Base-by-base conservation (phyloP, 2,329 filamentous ascomycete genomes). In the Onygena corvina region DNA sequence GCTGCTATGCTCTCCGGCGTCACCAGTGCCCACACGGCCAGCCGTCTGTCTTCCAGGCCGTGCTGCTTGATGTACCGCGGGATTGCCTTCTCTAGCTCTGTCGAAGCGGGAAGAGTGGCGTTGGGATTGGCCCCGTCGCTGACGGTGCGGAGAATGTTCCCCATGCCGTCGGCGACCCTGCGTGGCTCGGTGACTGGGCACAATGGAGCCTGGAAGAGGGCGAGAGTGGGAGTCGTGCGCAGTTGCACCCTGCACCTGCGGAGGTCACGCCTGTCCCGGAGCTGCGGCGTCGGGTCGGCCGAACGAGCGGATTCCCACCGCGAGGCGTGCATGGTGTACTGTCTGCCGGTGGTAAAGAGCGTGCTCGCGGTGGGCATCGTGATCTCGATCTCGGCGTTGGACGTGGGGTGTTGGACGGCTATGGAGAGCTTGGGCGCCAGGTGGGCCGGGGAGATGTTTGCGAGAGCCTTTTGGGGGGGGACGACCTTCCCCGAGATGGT, bases 11-110 rank as follows among this genome's bases (percentile, higher is more conserved):
- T 23, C 14, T 42, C 14, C 9, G 35, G 16, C 48, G 49, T 63
- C 20, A 70, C 60, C 35, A 69, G 56, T 4, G 66, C 67, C 67
- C 67, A 70, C 2, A 69, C 66, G 21, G 66, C 66, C 4, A 70
- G 59, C 45, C 61, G 60, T 47, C 59, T 64, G 40, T 66, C 62
- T 12, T 57, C 49, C n/a, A 69, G 62, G 18, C 60, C 57, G 48
- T 67, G 57, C 52, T 67, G 62, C 16, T 57, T 56, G 11, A 70
- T 64, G 48, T 69, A 69, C 16, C 59, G 61, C 2, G 67, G 67
- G 14, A 70, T 60, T 34, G 63, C 62, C 48, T 61, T 67, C 47
- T 70, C 67, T 20, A 70, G 56, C 47, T 70, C 67, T 3, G 63
- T 56, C 1, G 67, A 70, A 47, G 67, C 67, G 6, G 66, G 66